These are phyloP conservation scores for Cochlearia excelsa DNA, from an alignment of 345 rosid species.

Conservation along the genomic window DNA sequence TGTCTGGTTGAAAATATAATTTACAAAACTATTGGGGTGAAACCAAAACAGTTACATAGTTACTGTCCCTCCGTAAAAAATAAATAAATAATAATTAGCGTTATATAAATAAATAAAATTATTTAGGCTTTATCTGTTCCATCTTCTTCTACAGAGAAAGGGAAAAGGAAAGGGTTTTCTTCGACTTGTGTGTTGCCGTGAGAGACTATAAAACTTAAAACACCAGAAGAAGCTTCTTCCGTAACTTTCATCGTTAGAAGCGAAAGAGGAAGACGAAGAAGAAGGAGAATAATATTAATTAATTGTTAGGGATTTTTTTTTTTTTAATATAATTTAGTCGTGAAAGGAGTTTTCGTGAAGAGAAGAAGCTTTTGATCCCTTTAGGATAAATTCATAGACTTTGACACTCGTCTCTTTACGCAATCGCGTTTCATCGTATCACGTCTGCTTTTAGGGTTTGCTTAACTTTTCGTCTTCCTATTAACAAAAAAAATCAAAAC, in stretches of 20 bases:
- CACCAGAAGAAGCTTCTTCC: too few species aligned
- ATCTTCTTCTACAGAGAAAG: not conserved
- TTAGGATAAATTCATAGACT: conserved; percentile 20
- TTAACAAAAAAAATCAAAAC: too few species aligned
- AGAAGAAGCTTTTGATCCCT: too few species aligned
- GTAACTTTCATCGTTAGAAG: too few species aligned
- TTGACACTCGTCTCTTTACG: conserved; percentile 53
- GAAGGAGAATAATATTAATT: too few species aligned
- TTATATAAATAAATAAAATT: not conserved
- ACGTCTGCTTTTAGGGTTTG: conserved; percentile 39
- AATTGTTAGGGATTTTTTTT: too few species aligned
- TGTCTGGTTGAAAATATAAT: not conserved
- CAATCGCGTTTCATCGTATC: conserved; percentile 44
- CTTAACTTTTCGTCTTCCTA: conserved; percentile 3
- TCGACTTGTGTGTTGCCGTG: too few species aligned
- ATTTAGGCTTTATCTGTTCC: conserved; percentile 26
- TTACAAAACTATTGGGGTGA: conserved; percentile 22
- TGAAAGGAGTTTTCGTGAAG: too few species aligned
- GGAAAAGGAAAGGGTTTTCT: too few species aligned
- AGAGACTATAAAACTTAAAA: too few species aligned
- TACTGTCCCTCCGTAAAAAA: not conserved
- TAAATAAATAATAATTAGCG: not conserved
- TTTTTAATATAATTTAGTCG: too few species aligned
- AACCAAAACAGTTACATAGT: conserved; percentile 1
- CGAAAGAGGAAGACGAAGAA: too few species aligned